These are phyloP conservation scores for Alternaria panax DNA, from an alignment of 2,329 filamentous ascomycete species.

Conservation along the genomic window DNA sequence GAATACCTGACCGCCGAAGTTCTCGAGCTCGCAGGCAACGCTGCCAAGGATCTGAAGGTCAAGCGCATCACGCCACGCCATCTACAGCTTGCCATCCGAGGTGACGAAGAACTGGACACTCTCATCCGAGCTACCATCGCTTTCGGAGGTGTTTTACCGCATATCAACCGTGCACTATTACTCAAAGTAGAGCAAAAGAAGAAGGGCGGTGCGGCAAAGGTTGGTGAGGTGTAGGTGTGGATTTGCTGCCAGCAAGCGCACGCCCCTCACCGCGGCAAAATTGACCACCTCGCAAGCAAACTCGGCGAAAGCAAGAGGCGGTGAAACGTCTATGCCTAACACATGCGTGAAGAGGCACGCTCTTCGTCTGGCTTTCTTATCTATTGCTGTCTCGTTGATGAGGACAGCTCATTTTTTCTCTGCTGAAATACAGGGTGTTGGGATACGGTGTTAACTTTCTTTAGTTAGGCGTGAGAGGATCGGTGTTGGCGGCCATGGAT, in stretches of 20 bases:
- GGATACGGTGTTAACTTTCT: slow-evolving; percentile 32
- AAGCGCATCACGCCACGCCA: slow-evolving; percentile 99
- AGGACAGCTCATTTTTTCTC: slow-evolving; percentile 13
- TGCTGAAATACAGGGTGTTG: slow-evolving; percentile 18
- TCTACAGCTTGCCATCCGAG: slow-evolving; percentile 95
- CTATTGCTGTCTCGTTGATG: slow-evolving; percentile 16
- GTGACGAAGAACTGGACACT: slow-evolving; percentile 97
- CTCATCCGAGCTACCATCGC: slow-evolving; percentile 97
- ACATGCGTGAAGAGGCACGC: slow-evolving; percentile 18
- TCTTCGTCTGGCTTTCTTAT: slow-evolving; percentile 29
- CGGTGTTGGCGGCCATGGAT: slow-evolving; percentile 34
- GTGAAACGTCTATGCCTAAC: neutral
- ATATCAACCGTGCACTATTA: slow-evolving; percentile 96
- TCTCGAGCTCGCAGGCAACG: slow-evolving; percentile 96
- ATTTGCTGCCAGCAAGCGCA: slow-evolving; percentile 4
- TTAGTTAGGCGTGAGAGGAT: slow-evolving; percentile 34
- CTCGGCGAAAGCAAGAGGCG: neutral
- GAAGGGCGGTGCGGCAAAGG: slow-evolving; percentile 83
- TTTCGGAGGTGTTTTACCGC: slow-evolving; percentile 95
- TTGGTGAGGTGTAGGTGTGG: slow-evolving; percentile 35
- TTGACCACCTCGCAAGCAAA: neutral
- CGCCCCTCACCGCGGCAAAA: slow-evolving; percentile 6
- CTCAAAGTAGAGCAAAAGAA: slow-evolving; percentile 98
- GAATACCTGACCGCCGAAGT: slow-evolving; percentile 99
- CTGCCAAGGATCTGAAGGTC: slow-evolving; percentile 98